phyloP scores from a whole-genome alignment of 2,329 filamentous ascomycete species.

The Cytospora schulzeri region DNA sequence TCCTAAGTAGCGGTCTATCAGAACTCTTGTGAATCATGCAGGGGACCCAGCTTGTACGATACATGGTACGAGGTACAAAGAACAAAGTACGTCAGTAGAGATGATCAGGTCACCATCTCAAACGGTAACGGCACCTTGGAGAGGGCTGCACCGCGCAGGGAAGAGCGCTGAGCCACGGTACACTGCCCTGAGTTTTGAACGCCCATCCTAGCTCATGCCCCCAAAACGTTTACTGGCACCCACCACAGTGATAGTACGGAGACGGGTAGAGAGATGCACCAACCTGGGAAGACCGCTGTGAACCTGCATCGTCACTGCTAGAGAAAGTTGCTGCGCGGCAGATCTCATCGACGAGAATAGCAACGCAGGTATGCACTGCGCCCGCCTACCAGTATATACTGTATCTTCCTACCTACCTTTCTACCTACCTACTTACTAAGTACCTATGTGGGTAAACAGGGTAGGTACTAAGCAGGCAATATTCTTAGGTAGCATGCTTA shows the following conservation, averaged over 20 bases:
- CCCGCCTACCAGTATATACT: neutral
- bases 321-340: neutral
- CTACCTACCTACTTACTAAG: neutral
- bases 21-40: neutral
- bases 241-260: neutral
- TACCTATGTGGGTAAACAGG: neutral
- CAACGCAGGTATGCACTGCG: slow-evolving; percentile 1
- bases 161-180: neutral
- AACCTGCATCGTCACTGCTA: neutral
- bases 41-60: neutral
- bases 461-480: no score
- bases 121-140: neutral
- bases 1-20: neutral
- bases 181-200: neutral
- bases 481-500: neutral
- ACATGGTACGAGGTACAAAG: neutral
- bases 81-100: neutral
- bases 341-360: neutral
- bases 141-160: neutral
- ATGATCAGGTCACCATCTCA: neutral
- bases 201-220: neutral
- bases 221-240: neutral
- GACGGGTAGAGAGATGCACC: neutral
- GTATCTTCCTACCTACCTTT: neutral
- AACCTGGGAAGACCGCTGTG: neutral